Evolutionary conservation across 176 grass and related monocot genomes (phyloP), one percentile per base, ranked within the genome.

Genomic region (Cymbopogon citratus): DNA sequence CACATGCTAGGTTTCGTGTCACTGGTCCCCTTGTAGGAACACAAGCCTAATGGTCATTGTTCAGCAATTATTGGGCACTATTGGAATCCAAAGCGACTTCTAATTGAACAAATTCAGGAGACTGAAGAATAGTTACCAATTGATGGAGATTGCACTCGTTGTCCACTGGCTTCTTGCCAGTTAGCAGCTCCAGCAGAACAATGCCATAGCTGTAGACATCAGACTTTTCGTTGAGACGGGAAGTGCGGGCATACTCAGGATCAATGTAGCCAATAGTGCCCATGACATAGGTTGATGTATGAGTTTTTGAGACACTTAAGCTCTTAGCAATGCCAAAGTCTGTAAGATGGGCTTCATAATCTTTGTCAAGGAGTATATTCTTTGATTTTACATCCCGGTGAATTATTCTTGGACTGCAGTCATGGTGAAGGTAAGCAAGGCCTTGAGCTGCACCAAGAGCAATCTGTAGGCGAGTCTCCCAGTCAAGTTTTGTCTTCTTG

Each of bases 261-360:
- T 99, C 97, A 3, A 99, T 99, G 63, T 99, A 99, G 28, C 97
- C 97, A 54, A 99, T 99, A 27, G 97, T 99, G n/a, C 97, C 97
- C 97, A 99, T 96, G 33, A 99, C 93, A 76, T 99, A 99, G 11
- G 97, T 99, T 1, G 89, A 93, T 0, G 97, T 99, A 46, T 99
- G 97, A 24, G 97, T 91, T 78, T 99, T 99, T 19, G 97, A 94
- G 21, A 99, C 83, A 71, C 97, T 96, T 3, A 99, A 73, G 38
- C 93, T 99, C 87, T 99, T 99, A 2, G 97, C 97, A 19, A 99
- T 99, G 77, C 97, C 97, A 3, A 99, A 99, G 49, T 99, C 97
- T 2, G 97, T 96, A 36, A 99, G 87, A 86, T 99, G 97, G 1
- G 97, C 73, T 41, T 99, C 93, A 19, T 89, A 99, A 86, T 99